These are phyloP conservation scores for Tuber umbilicatum DNA, from an alignment of 495 filamentous ascomycete species.

Conservation along the genomic window DNA sequence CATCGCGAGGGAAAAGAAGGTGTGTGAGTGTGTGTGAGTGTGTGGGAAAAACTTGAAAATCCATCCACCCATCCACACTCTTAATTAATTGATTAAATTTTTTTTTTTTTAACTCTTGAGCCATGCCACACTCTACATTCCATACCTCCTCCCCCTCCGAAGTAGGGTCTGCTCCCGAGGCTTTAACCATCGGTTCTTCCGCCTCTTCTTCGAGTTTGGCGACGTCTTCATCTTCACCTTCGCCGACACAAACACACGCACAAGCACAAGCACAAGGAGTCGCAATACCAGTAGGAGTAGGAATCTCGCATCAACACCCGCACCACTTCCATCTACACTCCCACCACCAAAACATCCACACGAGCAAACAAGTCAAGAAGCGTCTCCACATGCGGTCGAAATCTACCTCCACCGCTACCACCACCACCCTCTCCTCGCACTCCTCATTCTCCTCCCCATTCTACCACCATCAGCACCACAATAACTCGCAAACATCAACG, in stretches of 20 bases:
- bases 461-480: slow-evolving; percentile 19
- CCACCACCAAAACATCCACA: slow-evolving; percentile 27
- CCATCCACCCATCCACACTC: neutral
- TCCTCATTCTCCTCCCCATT: slow-evolving; percentile 19
- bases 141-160: slow-evolving; percentile 12
- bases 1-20: neutral
- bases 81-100: neutral
- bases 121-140: slow-evolving; percentile 38
- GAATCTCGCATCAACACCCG: slow-evolving; percentile 6
- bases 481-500: neutral
- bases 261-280: slow-evolving; percentile 17
- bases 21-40: neutral
- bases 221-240: slow-evolving; percentile 25
- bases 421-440: slow-evolving; percentile 18
- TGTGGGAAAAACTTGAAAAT: neutral
- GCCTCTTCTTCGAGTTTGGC: slow-evolving; percentile 19
- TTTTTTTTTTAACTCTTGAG: slow-evolving; percentile 1
- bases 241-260: slow-evolving; percentile 25
- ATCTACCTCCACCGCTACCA: slow-evolving; percentile 25
- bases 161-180: slow-evolving; percentile 9
- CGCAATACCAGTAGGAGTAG: slow-evolving; percentile 1
- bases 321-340: slow-evolving; percentile 7
- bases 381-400: slow-evolving; percentile 38
- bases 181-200: slow-evolving; percentile 9
- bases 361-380: slow-evolving; percentile 22